Conservation (phyloP, 169 alveolate genomes). For the Eimeria brunetti region DNA sequence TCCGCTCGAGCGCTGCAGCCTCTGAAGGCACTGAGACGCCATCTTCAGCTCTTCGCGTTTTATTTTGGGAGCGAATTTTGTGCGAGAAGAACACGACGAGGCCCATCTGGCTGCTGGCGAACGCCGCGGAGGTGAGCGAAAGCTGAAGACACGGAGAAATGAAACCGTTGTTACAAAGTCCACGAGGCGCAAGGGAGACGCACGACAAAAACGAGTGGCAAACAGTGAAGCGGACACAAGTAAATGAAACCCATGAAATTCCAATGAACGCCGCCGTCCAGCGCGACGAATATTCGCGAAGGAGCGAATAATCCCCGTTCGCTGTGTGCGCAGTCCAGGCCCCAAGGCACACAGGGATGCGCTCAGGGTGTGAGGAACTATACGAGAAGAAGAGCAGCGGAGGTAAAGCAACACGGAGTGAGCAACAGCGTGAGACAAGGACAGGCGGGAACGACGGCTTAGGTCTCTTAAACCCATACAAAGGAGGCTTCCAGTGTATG, state of each 20-base stretch:
- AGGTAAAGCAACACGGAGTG: neutral
- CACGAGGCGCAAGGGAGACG: slow-evolving; percentile 35
- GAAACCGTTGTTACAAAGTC: neutral
- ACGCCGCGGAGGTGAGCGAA: slow-evolving; percentile 15
- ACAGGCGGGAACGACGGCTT: neutral
- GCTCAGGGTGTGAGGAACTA: neutral
- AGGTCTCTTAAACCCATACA: neutral
- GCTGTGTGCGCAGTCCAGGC: neutral
- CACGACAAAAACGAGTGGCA: neutral
- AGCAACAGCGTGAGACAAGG: neutral
- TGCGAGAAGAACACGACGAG: neutral
- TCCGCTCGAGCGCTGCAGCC: slow-evolving; percentile 1
- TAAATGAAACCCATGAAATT: too few species aligned
- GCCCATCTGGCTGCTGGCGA: slow-evolving; percentile 21
- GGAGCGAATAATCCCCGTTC: neutral
- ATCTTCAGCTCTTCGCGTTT: neutral
- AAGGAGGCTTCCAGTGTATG: neutral
- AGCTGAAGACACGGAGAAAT: slow-evolving; percentile 42
- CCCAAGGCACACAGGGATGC: neutral
- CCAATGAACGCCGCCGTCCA: neutral
- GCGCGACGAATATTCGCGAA: neutral
- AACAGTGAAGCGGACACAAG: neutral
- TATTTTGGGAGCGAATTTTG: slow-evolving; percentile 19
- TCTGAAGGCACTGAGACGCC: neutral
- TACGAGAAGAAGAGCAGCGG: neutral